Conservation (phyloP, 495 filamentous ascomycete species). For the Aspergillus diversus region DNA sequence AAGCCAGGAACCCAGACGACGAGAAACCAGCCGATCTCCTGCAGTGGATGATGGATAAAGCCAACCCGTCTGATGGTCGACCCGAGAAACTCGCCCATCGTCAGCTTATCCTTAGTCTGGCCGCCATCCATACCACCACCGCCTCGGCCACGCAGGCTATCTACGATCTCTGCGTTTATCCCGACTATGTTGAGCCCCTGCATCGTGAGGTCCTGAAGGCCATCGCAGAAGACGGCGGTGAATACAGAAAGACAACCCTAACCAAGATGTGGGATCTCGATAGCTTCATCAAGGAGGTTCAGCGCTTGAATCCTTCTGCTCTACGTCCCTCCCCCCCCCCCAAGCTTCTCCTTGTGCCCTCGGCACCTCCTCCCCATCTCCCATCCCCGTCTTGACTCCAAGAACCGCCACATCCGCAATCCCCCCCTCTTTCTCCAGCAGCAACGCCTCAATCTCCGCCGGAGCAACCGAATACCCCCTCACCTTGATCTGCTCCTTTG, state of each 20-base stretch:
- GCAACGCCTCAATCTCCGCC: slow-evolving; percentile 76
- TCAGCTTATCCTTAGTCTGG: background rate
- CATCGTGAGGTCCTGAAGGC: slow-evolving; percentile 55
- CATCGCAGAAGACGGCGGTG: slow-evolving; percentile 43
- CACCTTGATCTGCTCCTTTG: slow-evolving; percentile 75
- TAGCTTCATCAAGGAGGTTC: slow-evolving; percentile 58
- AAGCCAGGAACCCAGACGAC: too few relatives aligned
- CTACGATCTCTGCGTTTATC: slow-evolving; percentile 47
- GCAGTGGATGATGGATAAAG: too few relatives aligned
- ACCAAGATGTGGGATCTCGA: slow-evolving; percentile 52
- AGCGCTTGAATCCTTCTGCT: slow-evolving; percentile 39
- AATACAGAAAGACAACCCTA: background rate
- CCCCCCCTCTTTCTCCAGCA: slow-evolving; percentile 62
- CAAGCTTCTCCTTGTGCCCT: too few relatives aligned
- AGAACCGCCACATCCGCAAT: slow-evolving; percentile 78
- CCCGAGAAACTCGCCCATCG: background rate
- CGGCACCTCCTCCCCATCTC: slow-evolving; percentile 63
- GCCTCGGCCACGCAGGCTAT: background rate
- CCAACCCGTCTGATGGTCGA: background rate
- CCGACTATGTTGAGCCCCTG: slow-evolving; percentile 49
- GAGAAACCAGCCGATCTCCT: too few relatives aligned
- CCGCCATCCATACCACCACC: slow-evolving; percentile 8
- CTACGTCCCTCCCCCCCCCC: too few relatives aligned
- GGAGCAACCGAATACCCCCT: slow-evolving; percentile 65
- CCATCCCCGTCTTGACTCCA: slow-evolving; percentile 53